phyloP scores from a whole-genome alignment of 441 rosid genomes.

The Gossypium davidsonii region DNA sequence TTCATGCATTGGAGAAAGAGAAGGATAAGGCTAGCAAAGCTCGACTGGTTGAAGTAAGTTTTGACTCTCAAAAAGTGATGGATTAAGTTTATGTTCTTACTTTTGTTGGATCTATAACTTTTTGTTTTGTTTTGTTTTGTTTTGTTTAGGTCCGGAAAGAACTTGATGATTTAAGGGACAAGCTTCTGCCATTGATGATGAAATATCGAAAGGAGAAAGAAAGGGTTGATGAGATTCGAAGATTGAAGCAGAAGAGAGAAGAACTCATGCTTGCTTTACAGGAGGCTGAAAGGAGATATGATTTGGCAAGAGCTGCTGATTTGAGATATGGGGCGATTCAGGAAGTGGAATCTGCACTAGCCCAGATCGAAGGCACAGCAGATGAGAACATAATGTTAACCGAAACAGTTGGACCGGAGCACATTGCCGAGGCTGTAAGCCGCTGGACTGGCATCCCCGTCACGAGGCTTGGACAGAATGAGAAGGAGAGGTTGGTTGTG shows the following conservation, averaged over 20 bases:
- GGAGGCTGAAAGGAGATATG: conserved; percentile 90
- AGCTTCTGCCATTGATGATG: conserved; percentile 83
- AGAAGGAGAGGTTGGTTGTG: conserved; percentile 70
- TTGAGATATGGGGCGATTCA: conserved; percentile 74
- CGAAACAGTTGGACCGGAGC: conserved; percentile 83
- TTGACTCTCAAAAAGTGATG: neutral
- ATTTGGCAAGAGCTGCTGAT: conserved; percentile 87
- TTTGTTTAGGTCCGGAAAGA: conserved; percentile 64
- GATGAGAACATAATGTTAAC: conserved; percentile 64
- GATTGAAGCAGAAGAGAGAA: conserved; percentile 76
- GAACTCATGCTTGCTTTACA: conserved; percentile 65
- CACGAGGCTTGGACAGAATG: conserved; percentile 84
- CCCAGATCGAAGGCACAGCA: conserved; percentile 50
- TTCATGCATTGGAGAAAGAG: conserved; percentile 86
- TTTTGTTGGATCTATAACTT: neutral
- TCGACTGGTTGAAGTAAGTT: conserved; percentile 65
- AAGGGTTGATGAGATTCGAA: conserved; percentile 74
- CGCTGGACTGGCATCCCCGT: conserved; percentile 98
- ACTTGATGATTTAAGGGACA: conserved; percentile 89
- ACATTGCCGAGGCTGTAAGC: conserved; percentile 88
- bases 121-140: too few relatives aligned
- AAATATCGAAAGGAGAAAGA: conserved; percentile 80
- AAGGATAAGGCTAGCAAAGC: conserved; percentile 94
- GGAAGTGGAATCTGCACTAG: conserved; percentile 72
- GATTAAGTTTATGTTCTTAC: neutral